Base-by-base conservation (phyloP, 116 monocot species). In the Papilionanthe hybrid region DNA sequence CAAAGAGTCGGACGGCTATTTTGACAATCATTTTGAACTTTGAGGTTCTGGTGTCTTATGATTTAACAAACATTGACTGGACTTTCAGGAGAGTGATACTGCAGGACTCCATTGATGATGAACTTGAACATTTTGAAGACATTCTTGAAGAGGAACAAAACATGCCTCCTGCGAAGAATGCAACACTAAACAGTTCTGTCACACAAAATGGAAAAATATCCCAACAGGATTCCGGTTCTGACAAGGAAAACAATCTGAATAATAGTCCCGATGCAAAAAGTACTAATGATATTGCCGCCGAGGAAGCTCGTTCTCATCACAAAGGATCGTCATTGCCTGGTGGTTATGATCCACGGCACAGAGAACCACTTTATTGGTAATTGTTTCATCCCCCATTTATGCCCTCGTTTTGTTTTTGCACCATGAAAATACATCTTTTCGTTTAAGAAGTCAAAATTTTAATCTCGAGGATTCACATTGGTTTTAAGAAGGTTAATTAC, bases 311-410 rank as follows among this genome's bases (percentile, higher is more conserved):
- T 44, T 29, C 47, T 78, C 55, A 84, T 43, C 68, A 45, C 60
- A 67, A 29, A 18, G 76, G 22, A 42, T 74, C 77, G n/a, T 43
- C 76, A 76, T 71, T 83, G 17, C 90, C 90, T 81, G 91, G 63
- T 72, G 90, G 87, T 77, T 99, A 99, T 76, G 79, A 99, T 87
- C 98, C 98, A 63, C 88, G 91, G 0, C 95, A 93, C 65, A 90
- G 98, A 75, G 98, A 99, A 74, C 98, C 98, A 67, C 87, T 91
- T 56, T 99, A 86, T 80, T 91, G 98, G 98, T 98, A 94, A 77
- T 41, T 50, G 25, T 80, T 10, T 42, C 15, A 71, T 55, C 73
- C 5, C 23, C 41, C 27, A 23, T 22, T 9, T 23, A 27, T 65
- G 25, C 25, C 9, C 22, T 65, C 27, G 10, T 65, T 45, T 65